Evolutionary conservation across 768 basidiomycete genomes (phyloP).

Genomic region (Neoboletus brunneissimus): DNA sequence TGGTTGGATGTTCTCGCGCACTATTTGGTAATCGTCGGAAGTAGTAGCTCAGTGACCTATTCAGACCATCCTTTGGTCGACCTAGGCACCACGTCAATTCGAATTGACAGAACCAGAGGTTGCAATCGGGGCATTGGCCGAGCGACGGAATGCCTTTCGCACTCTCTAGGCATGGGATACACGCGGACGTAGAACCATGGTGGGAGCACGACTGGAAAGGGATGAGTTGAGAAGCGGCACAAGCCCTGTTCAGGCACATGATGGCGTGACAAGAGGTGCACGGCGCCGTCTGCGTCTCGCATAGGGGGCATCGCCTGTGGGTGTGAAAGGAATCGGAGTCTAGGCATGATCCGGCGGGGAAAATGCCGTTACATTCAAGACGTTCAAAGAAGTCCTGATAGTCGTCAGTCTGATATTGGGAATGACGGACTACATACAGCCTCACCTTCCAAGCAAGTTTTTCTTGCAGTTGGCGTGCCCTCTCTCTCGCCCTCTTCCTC

Average conservation of each 20-base stretch:
- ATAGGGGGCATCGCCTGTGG: slow-evolving; percentile 13
- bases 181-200: slow-evolving; percentile 8
- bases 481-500: slow-evolving; percentile 2
- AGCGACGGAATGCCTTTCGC: slow-evolving; percentile 2
- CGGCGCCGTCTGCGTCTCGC: background rate
- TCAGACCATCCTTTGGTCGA: slow-evolving; percentile 10
- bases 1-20: slow-evolving; percentile 13
- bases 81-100: slow-evolving; percentile 26
- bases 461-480: slow-evolving; percentile 2
- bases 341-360: background rate
- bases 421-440: background rate
- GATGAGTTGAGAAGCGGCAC: slow-evolving; percentile 14
- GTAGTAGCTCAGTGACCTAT: background rate
- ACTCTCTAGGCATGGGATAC: slow-evolving; percentile 9
- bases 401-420: background rate
- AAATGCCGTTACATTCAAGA: slow-evolving; percentile 11
- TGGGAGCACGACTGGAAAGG: slow-evolving; percentile 19
- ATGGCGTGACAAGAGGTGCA: slow-evolving; percentile 11
- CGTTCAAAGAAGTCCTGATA: slow-evolving; percentile 15
- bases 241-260: slow-evolving; percentile 20
- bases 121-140: slow-evolving; percentile 20
- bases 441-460: slow-evolving; percentile 15
- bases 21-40: background rate
- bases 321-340: background rate
- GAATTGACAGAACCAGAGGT: slow-evolving; percentile 20